Percentiles rank a stretch among this genome's conserved stretches.
Conservation (phyloP, 148 eudicot species). For the Rhododendron griersonianum region DNA sequence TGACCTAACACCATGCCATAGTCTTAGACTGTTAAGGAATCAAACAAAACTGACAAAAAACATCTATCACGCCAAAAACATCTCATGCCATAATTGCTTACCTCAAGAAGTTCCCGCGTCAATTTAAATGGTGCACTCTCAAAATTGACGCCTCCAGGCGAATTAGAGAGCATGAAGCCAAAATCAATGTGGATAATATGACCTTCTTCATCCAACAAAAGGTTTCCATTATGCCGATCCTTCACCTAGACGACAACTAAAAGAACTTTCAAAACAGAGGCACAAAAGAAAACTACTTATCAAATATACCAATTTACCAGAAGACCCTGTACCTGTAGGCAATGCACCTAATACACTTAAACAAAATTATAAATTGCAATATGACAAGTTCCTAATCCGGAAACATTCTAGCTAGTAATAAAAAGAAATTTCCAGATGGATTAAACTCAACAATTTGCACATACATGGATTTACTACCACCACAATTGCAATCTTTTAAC, state of each 20-base stretch:
- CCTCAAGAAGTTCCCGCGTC: constrained; percentile 99
- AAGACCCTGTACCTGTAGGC: background rate
- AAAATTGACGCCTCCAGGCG: constrained; percentile 99
- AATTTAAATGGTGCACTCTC: constrained; percentile 99
- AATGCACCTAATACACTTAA: background rate
- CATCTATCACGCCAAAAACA: background rate
- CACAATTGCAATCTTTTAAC: background rate
- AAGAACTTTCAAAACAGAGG: background rate
- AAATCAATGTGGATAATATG: constrained; percentile 98
- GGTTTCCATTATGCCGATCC: constrained; percentile 98
- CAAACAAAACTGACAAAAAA: background rate
- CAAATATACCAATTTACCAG: background rate
- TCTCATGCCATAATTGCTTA: constrained; percentile 13
- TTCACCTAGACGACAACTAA: constrained; percentile 50
- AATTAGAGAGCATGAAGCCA: constrained; percentile 98
- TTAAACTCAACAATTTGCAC: background rate
- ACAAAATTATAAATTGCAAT: background rate
- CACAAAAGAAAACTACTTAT: background rate
- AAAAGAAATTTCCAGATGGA: background rate
- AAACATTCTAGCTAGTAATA: background rate
- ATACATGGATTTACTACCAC: background rate
- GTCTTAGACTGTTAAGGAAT: constrained; percentile 5
- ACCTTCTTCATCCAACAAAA: constrained; percentile 96
- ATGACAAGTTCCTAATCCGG: background rate
- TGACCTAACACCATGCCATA: constrained; percentile 57